Base-by-base conservation (phyloP, 805 yeast genomes). In the Candida incommunis region DNA sequence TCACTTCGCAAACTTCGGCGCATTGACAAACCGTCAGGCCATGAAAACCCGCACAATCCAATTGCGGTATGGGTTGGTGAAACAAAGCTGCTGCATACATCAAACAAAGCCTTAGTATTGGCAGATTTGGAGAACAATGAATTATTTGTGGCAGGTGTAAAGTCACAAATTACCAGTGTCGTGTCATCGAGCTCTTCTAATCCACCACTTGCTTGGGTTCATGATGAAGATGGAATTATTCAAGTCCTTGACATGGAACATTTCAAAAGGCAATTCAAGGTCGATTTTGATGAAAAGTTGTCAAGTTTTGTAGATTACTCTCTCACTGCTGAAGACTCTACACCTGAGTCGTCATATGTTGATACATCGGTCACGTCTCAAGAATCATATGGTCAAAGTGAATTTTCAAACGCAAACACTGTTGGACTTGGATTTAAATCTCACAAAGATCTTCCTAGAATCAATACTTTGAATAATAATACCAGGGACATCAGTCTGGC, bases 11-110 rank as follows among this genome's bases (percentile, higher is more conserved):
- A n/a, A 4, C 7, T 31, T 7, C 37, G 37, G 18, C 37, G 37
- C 13, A 31, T 31, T 31, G 37, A 31, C 37, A 31, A 31, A n/a
- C 37, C 37, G 7, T 11, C 37, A 5, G 37, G 37, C 37, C 37
- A 31, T 31, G 9, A 11, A 31, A 31, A 31, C 20, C 37, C 37
- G 7, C 4, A 11, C 20, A 9, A 16, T 18, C 37, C 37, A 16
- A 18, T 31, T n/a, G 37, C 37, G 9, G 4, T 18, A 5, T 31
- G 37, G 37, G 37, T 31, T 5, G 37, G 37, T 18, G 37, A 31
- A n/a, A 9, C 37, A 9, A 31, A 31, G 18, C 37, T 31, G 5
- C 37, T 31, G 18, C 37, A 31, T 31, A 18, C 37, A 5, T 31
- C 37, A 9, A 31, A 31, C 37, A 9, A 7, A 16, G 37, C 37